phyloP scores from a whole-genome alignment of 495 filamentous ascomycete species.

The Penicillium psychrofluorescens region DNA sequence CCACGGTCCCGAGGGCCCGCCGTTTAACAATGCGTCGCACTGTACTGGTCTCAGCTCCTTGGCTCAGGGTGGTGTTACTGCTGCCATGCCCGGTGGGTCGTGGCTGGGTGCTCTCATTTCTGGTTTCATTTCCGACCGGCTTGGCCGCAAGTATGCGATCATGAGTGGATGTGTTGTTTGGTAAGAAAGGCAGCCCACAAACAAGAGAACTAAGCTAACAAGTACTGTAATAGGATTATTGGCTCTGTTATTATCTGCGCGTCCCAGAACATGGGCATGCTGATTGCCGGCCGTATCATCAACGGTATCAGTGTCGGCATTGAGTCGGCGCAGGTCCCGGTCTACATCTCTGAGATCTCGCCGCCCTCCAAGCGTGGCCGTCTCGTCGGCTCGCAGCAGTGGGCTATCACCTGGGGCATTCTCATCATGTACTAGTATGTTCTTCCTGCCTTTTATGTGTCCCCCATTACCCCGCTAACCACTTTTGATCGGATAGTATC shows the following conservation, averaged over 20 bases:
- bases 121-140: conserved; percentile 57
- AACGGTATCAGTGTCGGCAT: conserved; percentile 76
- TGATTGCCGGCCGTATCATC: conserved; percentile 68
- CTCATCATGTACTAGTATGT: conserved; percentile 67
- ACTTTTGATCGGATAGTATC: conserved; percentile 29
- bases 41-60: conserved; percentile 44
- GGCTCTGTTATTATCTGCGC: conserved; percentile 66
- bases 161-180: conserved; percentile 58
- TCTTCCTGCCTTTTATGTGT: background rate
- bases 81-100: conserved; percentile 69
- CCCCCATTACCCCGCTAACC: background rate
- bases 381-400: conserved; percentile 68
- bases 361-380: conserved; percentile 66
- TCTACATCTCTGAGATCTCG: conserved; percentile 72
- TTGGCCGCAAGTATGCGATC: conserved; percentile 64
- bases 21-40: conserved; percentile 18
- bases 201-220: no score
- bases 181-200: conserved; percentile 21
- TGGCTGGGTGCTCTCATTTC: conserved; percentile 65
- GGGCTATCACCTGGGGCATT: conserved; percentile 81
- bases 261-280: conserved; percentile 67
- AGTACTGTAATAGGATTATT: conserved; percentile 32
- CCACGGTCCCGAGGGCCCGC: conserved; percentile 28
- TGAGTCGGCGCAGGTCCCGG: conserved; percentile 72
- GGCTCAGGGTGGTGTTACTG: conserved; percentile 55